These are phyloP conservation scores for Priceomyces carsonii DNA, from an alignment of 805 yeast genomes.

Conservation along the genomic window DNA sequence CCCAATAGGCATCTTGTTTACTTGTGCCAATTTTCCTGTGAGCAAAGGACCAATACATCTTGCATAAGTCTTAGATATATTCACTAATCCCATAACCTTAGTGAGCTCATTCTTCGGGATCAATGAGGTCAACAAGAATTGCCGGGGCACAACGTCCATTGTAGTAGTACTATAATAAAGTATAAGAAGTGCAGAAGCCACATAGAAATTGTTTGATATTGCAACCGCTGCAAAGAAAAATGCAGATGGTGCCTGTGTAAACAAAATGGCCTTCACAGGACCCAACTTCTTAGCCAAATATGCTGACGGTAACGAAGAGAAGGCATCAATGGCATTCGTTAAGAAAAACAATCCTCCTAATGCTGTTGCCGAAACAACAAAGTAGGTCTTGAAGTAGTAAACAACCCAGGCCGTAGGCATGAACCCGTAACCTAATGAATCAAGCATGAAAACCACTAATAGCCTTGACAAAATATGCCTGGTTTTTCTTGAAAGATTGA, in stretches of 20 bases:
- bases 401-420: conserved; percentile 90
- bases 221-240: conserved; percentile 51
- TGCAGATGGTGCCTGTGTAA: conserved; percentile 79
- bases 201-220: conserved; percentile 19
- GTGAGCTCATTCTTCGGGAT: conserved; percentile 67
- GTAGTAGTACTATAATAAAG: conserved; percentile 64
- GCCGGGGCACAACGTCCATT: conserved; percentile 94
- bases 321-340: conserved; percentile 61
- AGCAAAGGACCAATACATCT: conserved; percentile 78
- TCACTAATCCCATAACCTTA: conserved; percentile 80
- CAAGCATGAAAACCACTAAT: conserved; percentile 70
- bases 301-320: conserved; percentile 79
- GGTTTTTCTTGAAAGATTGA: conserved; percentile 42
- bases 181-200: conserved; percentile 55
- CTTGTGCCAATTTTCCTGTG: conserved; percentile 71
- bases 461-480: conserved; percentile 46
- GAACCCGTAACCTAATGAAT: conserved; percentile 85
- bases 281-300: conserved; percentile 65
- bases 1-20: conserved; percentile 46
- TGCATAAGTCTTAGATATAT: conserved; percentile 83
- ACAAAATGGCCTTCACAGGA: conserved; percentile 73
- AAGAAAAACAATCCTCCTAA: conserved; percentile 70
- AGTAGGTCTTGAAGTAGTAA: conserved; percentile 68
- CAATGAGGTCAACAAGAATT: conserved; percentile 69
- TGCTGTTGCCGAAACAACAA: conserved; percentile 51